These are phyloP conservation scores for Dimocarpus longan DNA, from an alignment of 345 rosid genomes.

Conservation along the genomic window DNA sequence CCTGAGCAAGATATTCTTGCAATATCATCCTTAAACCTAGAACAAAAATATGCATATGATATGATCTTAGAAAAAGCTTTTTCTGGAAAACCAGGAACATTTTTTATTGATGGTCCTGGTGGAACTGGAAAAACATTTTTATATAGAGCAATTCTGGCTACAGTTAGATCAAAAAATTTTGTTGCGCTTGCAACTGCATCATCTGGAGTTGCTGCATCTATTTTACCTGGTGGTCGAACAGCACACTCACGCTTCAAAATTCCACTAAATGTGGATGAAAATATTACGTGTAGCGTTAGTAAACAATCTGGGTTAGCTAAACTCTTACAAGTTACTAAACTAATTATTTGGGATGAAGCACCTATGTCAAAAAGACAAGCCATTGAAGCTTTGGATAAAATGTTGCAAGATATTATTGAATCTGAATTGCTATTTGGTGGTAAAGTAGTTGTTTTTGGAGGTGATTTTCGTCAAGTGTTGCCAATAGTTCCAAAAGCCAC, in stretches of 20 bases:
- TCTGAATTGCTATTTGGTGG: background rate
- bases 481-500: background rate
- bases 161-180: background rate
- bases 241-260: slow-evolving; percentile 12
- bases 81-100: background rate
- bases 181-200: background rate
- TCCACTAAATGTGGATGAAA: background rate
- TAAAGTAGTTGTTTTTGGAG: too few relatives aligned
- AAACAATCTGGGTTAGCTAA: background rate
- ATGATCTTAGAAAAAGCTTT: too few relatives aligned
- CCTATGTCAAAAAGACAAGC: background rate
- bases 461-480: background rate
- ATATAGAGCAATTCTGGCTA: background rate
- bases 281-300: background rate
- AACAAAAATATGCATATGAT: background rate
- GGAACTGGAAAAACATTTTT: slow-evolving; percentile 19
- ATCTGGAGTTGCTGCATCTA: background rate
- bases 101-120: slow-evolving; percentile 8
- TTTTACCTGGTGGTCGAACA: background rate
- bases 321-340: background rate
- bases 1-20: background rate
- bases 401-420: background rate
- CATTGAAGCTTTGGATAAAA: background rate
- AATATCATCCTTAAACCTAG: background rate
- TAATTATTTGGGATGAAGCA: slow-evolving; percentile 9